Evolutionary conservation across 768 basidiomycete species (phyloP).

Genomic region (Leccinum boreale): DNA sequence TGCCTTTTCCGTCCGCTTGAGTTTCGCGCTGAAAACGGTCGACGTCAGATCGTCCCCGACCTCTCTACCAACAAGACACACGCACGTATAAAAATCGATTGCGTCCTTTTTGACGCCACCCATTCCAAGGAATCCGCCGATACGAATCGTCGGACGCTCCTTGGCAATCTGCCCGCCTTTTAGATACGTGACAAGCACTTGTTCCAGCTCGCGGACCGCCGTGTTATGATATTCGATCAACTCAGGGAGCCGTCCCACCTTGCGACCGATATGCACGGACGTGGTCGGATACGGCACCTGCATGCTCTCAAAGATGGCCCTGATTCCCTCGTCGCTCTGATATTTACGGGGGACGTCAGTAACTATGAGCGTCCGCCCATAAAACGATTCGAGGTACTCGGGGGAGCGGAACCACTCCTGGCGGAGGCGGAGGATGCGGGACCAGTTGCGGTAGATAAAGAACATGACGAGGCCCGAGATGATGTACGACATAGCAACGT

Average conservation of each 20-base stretch:
- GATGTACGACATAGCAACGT: constrained; percentile 79
- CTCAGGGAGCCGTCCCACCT: constrained; percentile 84
- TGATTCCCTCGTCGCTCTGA: constrained; percentile 84
- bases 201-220: constrained; percentile 91
- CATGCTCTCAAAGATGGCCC: constrained; percentile 66
- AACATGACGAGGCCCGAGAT: constrained; percentile 73
- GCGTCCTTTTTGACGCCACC: constrained; percentile 88
- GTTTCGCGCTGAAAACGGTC: constrained; percentile 34
- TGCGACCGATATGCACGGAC: constrained; percentile 84
- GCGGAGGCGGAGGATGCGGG: constrained; percentile 73
- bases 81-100: constrained; percentile 90
- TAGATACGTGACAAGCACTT: constrained; percentile 84
- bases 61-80: constrained; percentile 8
- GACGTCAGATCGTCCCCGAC: constrained; percentile 2
- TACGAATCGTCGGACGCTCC: constrained; percentile 75
- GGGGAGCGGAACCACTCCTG: constrained; percentile 86
- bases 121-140: constrained; percentile 78
- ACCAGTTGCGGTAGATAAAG: constrained; percentile 75
- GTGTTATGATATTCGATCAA: constrained; percentile 90
- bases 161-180: constrained; percentile 77
- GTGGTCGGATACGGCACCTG: constrained; percentile 89
- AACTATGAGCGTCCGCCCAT: constrained; percentile 87
- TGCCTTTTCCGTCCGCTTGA: constrained; percentile 63
- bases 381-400: constrained; percentile 86
- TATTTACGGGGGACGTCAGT: constrained; percentile 73